These are phyloP conservation scores for Lanmaoa rubissima DNA, from an alignment of 768 basidiomycete genomes.

Conservation along the genomic window DNA sequence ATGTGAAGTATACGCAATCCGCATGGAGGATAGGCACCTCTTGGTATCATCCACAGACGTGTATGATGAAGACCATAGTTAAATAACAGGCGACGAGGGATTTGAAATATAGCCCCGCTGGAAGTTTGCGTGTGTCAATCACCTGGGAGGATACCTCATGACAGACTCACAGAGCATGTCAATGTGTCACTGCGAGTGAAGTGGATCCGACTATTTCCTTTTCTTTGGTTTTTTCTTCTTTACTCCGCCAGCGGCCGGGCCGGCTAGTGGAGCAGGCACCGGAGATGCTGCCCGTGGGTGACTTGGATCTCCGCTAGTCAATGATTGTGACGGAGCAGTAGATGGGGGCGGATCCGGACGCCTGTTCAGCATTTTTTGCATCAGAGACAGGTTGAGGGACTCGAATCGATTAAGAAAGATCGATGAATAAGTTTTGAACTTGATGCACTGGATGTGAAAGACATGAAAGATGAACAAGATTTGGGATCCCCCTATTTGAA, in stretches of 20 bases:
- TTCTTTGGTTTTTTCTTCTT: slow-evolving; percentile 87
- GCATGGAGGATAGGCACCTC: not conserved
- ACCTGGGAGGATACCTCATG: not conserved
- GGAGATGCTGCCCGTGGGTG: slow-evolving; percentile 36
- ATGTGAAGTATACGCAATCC: not conserved
- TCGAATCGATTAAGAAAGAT: slow-evolving; percentile 97
- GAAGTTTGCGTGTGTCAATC: slow-evolving; percentile 5
- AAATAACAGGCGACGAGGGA: slow-evolving; percentile 4
- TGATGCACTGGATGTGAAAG: slow-evolving; percentile 67
- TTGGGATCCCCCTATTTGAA: not conserved
- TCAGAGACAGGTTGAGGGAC: slow-evolving; percentile 79
- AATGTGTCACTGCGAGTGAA: not conserved
- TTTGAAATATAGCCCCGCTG: slow-evolving; percentile 1
- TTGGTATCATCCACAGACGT: not conserved
- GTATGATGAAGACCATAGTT: slow-evolving; percentile 2
- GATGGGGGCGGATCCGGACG: slow-evolving; percentile 36
- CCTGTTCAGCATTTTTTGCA: slow-evolving; percentile 82
- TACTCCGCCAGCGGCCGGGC: slow-evolving; percentile 53
- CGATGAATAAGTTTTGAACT: slow-evolving; percentile 93
- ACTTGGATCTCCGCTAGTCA: slow-evolving; percentile 19
- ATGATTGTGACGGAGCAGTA: slow-evolving; percentile 14
- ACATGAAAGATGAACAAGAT: not conserved
- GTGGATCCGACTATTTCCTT: slow-evolving; percentile 50
- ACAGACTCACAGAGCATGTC: slow-evolving; percentile 14
- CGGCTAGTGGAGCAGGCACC: slow-evolving; percentile 30